Base-by-base conservation (phyloP, 2,329 filamentous ascomycete genomes). In the Huntiella moniliformis region DNA sequence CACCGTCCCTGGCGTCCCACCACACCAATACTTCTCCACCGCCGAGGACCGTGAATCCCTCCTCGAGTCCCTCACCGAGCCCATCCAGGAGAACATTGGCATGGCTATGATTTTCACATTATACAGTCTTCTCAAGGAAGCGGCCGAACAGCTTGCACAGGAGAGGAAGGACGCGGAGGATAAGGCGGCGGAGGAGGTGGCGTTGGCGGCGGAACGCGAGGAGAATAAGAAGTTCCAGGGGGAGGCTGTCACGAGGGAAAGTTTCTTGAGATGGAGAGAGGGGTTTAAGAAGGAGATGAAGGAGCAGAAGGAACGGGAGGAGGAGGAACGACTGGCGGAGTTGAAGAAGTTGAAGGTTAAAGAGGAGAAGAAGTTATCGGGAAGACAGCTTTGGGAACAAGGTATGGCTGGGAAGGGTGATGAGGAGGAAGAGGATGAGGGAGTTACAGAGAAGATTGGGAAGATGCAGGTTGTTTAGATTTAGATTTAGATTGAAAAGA, bases 81-180 rank as follows among this genome's bases (percentile, higher is more conserved):
- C 79, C 0, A 81, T 95, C 33, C 79, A 91, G 59, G 91, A 98
- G 61, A 96, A 87, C 54, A 64, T 96, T 50, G 91, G 91, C 51
- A 96, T 96, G 80, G 83, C 86, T 46, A 98, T 98, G 91, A 67
- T 98, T 1, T 98, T 96, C 63, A 85, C 88, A 0, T 67, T 98
- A 17, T 81, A 92, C 45, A 84, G 82, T 11, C 76, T 81, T 0
- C 65, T 98, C 50, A 96, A 95, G 59, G 91, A 98, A 49, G 71
- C 74, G 44, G 88, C 87, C n/a, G 91, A 98, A 65, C 71, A 78
- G 54, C 71, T 98, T 49, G 77, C 96, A 53, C 63, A 70, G 12
- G 77, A 85, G 51, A 77, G 91, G 39, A 74, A 77, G 56, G 74
- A 75, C 48, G 80, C 68, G 6, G 72, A 68, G 1, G 71, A 70